phyloP scores from a whole-genome alignment of 768 basidiomycete genomes.

The Neoboletus subvelutipes region DNA sequence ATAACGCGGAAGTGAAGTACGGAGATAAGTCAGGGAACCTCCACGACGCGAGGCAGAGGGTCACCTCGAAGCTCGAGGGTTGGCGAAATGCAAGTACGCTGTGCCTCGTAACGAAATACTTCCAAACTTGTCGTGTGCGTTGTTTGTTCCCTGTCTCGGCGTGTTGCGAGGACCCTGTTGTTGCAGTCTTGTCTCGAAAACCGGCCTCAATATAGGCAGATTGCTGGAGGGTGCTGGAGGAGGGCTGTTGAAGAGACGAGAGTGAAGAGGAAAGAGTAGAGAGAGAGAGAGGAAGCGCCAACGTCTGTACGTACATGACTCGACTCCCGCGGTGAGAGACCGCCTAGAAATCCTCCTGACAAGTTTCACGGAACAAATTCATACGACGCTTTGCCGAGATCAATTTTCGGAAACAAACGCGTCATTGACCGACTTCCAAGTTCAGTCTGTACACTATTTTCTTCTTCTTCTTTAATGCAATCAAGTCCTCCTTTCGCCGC shows the following conservation, averaged over 20 bases:
- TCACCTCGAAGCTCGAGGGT: neutral
- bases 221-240: neutral
- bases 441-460: neutral
- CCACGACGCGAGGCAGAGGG: conserved; percentile 9
- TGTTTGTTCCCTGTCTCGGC: conserved; percentile 19
- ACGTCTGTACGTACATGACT: conserved; percentile 11
- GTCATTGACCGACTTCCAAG: neutral
- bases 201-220: conserved; percentile 3
- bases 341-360: conserved; percentile 17
- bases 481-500: neutral
- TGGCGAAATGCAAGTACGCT: conserved; percentile 2
- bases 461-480: conserved; percentile 1
- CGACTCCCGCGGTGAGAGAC: conserved; percentile 13
- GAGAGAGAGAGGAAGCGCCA: neutral
- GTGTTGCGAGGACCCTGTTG: conserved; percentile 10
- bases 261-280: neutral
- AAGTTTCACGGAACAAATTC: conserved; percentile 14
- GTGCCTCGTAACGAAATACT: conserved; percentile 10
- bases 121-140: conserved; percentile 11
- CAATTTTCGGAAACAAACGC: neutral
- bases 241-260: neutral
- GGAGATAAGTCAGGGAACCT: conserved; percentile 19
- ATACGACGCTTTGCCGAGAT: conserved; percentile 9
- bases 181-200: conserved; percentile 7
- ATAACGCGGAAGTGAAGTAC: conserved; percentile 19